Percentiles rank a stretch among this genome's conserved stretches.
phyloP scores from a whole-genome alignment of 192 early-diverging fungal species.

The Gonapodya prolifera region DNA sequence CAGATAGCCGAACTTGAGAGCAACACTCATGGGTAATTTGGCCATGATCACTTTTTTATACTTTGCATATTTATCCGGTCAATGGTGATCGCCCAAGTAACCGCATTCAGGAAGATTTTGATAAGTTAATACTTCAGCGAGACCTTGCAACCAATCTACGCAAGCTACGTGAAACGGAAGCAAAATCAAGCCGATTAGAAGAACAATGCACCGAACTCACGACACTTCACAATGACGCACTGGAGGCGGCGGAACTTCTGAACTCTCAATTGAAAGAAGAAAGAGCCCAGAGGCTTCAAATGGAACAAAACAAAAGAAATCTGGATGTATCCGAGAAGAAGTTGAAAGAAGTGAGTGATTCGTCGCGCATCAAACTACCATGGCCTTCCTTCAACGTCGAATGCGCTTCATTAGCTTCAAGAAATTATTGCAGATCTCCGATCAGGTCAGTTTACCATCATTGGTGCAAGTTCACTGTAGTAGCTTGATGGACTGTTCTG shows the following conservation, averaged over 20 bases:
- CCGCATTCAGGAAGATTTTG: constrained; percentile 24
- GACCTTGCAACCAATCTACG: constrained; percentile 23
- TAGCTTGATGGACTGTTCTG: constrained; percentile 25
- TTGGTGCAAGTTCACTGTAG: constrained; percentile 30
- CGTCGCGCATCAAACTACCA: constrained; percentile 9
- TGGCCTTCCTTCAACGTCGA: neutral
- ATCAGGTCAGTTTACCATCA: constrained; percentile 27
- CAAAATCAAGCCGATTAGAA: constrained; percentile 18
- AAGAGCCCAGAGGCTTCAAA: constrained; percentile 18
- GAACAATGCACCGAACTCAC: constrained; percentile 21
- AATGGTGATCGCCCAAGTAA: constrained; percentile 18
- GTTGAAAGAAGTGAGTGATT: neutral
- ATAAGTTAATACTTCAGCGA: constrained; percentile 27
- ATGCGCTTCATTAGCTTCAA: constrained; percentile 19
- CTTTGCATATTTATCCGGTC: neutral
- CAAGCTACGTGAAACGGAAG: constrained; percentile 12
- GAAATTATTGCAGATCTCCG: constrained; percentile 32
- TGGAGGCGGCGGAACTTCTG: constrained; percentile 20
- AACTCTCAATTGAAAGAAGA: constrained; percentile 34
- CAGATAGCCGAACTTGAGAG: constrained; percentile 3
- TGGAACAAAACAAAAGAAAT: constrained; percentile 20
- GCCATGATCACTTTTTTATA: neutral
- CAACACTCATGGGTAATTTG: neutral
- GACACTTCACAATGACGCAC: constrained; percentile 25
- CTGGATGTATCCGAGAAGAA: constrained; percentile 10